Conservation (phyloP, 768 basidiomycete species). For the Podaxis sp. region DNA sequence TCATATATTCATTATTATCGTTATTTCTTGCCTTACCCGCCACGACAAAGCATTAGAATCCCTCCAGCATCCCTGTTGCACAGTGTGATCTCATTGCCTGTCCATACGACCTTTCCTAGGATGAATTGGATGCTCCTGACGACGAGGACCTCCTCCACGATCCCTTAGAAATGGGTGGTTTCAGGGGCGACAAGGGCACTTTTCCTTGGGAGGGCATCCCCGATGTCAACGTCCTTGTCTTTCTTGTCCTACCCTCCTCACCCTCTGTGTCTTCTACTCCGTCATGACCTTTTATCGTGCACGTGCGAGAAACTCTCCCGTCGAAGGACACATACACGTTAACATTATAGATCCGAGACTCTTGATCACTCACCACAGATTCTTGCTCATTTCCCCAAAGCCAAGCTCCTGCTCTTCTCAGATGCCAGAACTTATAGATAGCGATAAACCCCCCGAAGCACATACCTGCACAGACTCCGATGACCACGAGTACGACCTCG, state of each 20-base stretch:
- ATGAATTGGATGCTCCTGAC: constrained; percentile 55
- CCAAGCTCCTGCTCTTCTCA: constrained; percentile 60
- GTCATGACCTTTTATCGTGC: constrained; percentile 52
- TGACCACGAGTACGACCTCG: constrained; percentile 62
- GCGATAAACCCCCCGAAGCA: constrained; percentile 61
- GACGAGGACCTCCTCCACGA: constrained; percentile 81
- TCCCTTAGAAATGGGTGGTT: constrained; percentile 34
- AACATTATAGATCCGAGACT: constrained; percentile 47
- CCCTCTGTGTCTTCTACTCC: constrained; percentile 83
- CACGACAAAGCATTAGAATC: constrained; percentile 29
- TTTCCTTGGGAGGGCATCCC: constrained; percentile 50
- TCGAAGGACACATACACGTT: constrained; percentile 64
- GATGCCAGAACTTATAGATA: constrained; percentile 68
- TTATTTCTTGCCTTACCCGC: no score
- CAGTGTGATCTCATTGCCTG: constrained; percentile 58
- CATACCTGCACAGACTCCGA: constrained; percentile 70
- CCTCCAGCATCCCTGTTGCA: constrained; percentile 29
- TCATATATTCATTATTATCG: no score
- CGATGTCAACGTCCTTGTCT: constrained; percentile 68
- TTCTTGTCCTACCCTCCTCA: constrained; percentile 63
- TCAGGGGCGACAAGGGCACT: constrained; percentile 25
- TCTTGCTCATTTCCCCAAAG: constrained; percentile 33
- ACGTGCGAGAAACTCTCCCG: constrained; percentile 36
- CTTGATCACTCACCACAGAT: constrained; percentile 3
- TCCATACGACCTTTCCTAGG: constrained; percentile 64